These are phyloP conservation scores for Gnaphalium uliginosum DNA, from an alignment of 129 eudicot genomes.

Conservation along the genomic window DNA sequence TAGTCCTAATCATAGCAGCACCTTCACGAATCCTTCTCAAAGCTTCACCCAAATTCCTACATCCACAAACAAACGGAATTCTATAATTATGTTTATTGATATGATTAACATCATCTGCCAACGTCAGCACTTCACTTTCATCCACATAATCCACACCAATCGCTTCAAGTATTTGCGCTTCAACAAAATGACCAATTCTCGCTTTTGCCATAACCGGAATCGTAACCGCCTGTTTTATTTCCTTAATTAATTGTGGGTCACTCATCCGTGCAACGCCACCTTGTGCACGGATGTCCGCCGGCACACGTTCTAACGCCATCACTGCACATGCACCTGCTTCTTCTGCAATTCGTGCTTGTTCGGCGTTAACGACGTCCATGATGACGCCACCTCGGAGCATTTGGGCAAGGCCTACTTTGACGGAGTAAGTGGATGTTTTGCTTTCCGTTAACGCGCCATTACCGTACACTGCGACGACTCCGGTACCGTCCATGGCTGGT, in stretches of 20 bases:
- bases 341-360: constrained; percentile 52
- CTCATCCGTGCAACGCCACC: constrained; percentile 55
- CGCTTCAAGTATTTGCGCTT: constrained; percentile 50
- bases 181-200: constrained; percentile 50
- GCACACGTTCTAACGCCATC: constrained; percentile 55
- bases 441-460: constrained; percentile 45
- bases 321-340: constrained; percentile 59
- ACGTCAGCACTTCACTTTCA: constrained; percentile 48
- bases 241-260: constrained; percentile 52
- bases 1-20: constrained; percentile 57
- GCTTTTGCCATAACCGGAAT: constrained; percentile 58
- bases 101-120: constrained; percentile 48
- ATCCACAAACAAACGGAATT: constrained; percentile 51
- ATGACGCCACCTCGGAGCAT: constrained; percentile 58
- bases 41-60: constrained; percentile 52
- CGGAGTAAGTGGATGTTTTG: constrained; percentile 46
- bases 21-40: constrained; percentile 49
- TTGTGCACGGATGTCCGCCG: constrained; percentile 49
- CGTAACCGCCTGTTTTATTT: constrained; percentile 50
- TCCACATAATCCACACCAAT: constrained; percentile 50
- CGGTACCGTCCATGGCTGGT: constrained; percentile 44
- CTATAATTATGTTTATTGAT: constrained; percentile 47
- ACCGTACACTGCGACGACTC: constrained; percentile 56
- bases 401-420: constrained; percentile 53
- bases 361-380: constrained; percentile 57